phyloP scores from a whole-genome alignment of 2,329 filamentous ascomycete species.

The Alternaria triticimaculans region DNA sequence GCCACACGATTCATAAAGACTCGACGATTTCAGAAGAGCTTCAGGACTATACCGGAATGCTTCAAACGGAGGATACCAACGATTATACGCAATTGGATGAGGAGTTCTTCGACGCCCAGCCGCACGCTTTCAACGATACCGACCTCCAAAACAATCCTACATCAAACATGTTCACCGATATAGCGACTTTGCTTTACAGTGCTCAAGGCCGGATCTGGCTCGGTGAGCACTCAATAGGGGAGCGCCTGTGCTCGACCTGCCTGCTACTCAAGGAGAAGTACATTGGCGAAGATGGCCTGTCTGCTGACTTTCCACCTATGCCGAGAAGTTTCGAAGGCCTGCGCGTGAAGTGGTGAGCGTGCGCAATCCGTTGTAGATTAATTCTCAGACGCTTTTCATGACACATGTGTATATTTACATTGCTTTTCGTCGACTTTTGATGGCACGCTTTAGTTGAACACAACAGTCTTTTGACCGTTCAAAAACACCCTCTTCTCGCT shows the following conservation, averaged over 20 bases:
- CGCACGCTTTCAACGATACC: background rate
- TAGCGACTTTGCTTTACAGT: constrained; percentile 16
- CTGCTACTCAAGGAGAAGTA: constrained; percentile 11
- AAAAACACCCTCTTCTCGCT: constrained; percentile 79
- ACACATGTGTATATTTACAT: background rate
- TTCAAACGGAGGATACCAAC: background rate
- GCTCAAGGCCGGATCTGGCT: constrained; percentile 19
- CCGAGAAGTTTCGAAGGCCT: constrained; percentile 2
- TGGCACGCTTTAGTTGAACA: constrained; percentile 62
- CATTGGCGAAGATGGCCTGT: constrained; percentile 10
- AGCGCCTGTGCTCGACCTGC: constrained; percentile 12
- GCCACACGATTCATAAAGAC: background rate
- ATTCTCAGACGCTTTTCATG: background rate
- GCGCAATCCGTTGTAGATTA: background rate
- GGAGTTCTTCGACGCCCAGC: background rate
- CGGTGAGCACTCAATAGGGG: background rate
- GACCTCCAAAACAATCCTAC: background rate
- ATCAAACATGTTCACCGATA: constrained; percentile 7
- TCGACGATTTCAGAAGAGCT: background rate
- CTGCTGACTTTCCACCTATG: constrained; percentile 16
- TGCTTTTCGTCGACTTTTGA: background rate
- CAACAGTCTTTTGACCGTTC: constrained; percentile 80
- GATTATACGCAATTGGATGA: background rate
- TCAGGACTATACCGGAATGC: background rate
- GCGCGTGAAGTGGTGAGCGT: background rate